These are phyloP conservation scores for Amaranthus hypochondriacus DNA, from an alignment of 148 eudicot genomes.

Conservation along the genomic window DNA sequence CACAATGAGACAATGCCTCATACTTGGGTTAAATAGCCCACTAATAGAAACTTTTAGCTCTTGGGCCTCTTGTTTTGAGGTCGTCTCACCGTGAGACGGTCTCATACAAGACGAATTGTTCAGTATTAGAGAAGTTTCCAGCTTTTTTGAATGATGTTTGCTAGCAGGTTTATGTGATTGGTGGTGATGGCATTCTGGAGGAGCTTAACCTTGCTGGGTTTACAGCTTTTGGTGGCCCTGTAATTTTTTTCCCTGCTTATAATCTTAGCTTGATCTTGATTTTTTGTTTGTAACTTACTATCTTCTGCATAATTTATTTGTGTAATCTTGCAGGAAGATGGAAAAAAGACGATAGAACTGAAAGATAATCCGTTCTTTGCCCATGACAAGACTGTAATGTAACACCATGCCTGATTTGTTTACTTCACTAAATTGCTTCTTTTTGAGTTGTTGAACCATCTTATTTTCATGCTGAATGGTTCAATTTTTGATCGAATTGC, in stretches of 20 bases:
- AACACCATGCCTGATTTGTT: conserved; percentile 3
- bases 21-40: too few relatives aligned
- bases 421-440: background rate
- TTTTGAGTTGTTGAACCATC: background rate
- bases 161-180: conserved; percentile 83
- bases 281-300: background rate
- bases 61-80: too few relatives aligned
- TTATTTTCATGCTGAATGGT: conserved; percentile 1
- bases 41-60: too few relatives aligned
- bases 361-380: conserved; percentile 50
- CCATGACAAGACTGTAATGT: conserved; percentile 76
- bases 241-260: too few relatives aligned
- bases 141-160: too few relatives aligned
- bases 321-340: conserved; percentile 53
- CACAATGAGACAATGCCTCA: too few relatives aligned
- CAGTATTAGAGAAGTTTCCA: too few relatives aligned
- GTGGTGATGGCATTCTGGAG: conserved; percentile 82
- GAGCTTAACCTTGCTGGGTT: conserved; percentile 87
- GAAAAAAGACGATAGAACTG: conserved; percentile 52
- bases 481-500: conserved; percentile 14
- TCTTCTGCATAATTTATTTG: background rate
- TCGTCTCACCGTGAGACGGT: too few relatives aligned
- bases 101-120: too few relatives aligned
- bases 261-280: too few relatives aligned
- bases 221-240: conserved; percentile 85